A percentile compares a stretch with the other conserved stretches of the same genome.
Conservation (phyloP, 306 rosid species). For the Canavalia gladiata region DNA sequence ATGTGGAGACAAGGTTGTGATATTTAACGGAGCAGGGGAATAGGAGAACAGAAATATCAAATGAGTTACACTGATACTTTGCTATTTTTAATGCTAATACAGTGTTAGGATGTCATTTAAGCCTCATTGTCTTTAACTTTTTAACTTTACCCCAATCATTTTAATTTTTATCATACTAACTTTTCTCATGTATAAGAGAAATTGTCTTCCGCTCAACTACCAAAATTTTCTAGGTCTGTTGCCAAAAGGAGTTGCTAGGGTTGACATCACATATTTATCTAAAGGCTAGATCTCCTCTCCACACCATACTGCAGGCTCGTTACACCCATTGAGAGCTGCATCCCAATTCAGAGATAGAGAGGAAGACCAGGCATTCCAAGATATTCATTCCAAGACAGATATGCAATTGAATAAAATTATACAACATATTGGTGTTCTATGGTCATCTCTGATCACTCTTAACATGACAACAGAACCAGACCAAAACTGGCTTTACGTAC, state of each 20-base stretch:
- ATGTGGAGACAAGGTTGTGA: background rate
- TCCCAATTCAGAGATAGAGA: background rate
- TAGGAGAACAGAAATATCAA: background rate
- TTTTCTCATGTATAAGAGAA: constrained; percentile 1
- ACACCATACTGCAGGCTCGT: constrained; percentile 1
- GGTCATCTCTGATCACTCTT: no score
- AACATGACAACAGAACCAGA: background rate
- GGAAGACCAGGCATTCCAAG: background rate
- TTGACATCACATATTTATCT: background rate
- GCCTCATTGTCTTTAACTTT: background rate
- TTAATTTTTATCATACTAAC: background rate
- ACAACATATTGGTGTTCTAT: background rate
- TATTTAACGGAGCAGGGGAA: background rate
- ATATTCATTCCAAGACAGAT: background rate
- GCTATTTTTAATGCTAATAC: background rate
- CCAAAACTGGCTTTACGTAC: background rate
- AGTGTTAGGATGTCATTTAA: constrained; percentile 15
- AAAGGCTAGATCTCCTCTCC: background rate
- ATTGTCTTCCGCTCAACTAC: background rate
- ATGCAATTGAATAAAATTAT: background rate
- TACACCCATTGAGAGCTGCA: background rate
- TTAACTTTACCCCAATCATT: background rate
- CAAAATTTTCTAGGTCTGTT: background rate
- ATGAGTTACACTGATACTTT: background rate
- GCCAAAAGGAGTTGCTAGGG: background rate